Evolutionary conservation across 495 filamentous ascomycete species (phyloP).

Genomic region (Beverwykella pulmonaria): DNA sequence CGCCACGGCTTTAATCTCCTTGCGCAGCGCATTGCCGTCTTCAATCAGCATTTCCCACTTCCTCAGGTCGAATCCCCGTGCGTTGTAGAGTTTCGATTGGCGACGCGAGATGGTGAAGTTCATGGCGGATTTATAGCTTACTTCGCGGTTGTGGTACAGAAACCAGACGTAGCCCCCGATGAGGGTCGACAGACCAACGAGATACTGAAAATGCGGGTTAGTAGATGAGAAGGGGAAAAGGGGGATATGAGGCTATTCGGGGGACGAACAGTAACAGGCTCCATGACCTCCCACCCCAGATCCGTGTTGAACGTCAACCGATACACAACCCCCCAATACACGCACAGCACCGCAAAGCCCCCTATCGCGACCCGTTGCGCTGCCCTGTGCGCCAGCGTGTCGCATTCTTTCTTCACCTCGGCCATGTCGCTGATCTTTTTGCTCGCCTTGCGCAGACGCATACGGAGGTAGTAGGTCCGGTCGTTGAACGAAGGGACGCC

Average conservation of each 20-base stretch:
- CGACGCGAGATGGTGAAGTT: slow-evolving; percentile 80
- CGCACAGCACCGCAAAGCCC: slow-evolving; percentile 69
- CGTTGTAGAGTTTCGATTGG: slow-evolving; percentile 75
- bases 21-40: slow-evolving; percentile 75
- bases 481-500: slow-evolving; percentile 86
- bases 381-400: slow-evolving; percentile 70
- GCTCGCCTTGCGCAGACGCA: slow-evolving; percentile 71
- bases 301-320: slow-evolving; percentile 76
- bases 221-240: not conserved
- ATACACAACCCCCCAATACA: slow-evolving; percentile 83
- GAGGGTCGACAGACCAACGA: slow-evolving; percentile 77
- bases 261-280: slow-evolving; percentile 68
- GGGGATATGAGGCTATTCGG: not conserved
- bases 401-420: slow-evolving; percentile 79
- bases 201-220: slow-evolving; percentile 53
- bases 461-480: slow-evolving; percentile 81
- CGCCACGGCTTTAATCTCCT: slow-evolving; percentile 80
- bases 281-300: slow-evolving; percentile 87
- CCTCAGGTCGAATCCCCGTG: slow-evolving; percentile 70
- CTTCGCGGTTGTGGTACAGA: slow-evolving; percentile 87
- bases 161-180: slow-evolving; percentile 95
- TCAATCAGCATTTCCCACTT: slow-evolving; percentile 80
- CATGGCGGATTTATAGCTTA: slow-evolving; percentile 80
- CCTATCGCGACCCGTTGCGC: slow-evolving; percentile 79
- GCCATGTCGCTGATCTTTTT: slow-evolving; percentile 66